Conservation (phyloP, 176 grass and related monocot species). For the Microstegium vimineum region DNA sequence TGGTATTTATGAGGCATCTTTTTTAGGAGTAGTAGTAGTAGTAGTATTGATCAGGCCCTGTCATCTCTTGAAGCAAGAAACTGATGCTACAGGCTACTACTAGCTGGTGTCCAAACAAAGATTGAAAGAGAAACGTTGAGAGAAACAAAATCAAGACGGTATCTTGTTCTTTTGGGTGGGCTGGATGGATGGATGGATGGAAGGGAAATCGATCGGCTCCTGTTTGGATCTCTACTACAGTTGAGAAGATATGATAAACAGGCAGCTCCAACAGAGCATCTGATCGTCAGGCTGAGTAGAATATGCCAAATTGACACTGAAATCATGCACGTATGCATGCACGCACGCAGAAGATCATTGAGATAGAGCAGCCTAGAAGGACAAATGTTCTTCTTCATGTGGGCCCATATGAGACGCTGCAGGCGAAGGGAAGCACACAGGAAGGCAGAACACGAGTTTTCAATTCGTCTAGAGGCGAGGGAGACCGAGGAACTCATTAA, state of each 20-base stretch:
- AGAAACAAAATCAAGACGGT: background rate
- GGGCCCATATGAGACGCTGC: background rate
- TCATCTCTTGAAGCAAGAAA: slow-evolving; percentile 8
- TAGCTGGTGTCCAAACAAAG: background rate
- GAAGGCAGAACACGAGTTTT: background rate
- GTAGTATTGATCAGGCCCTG: background rate
- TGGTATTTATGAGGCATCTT: background rate
- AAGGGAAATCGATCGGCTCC: background rate
- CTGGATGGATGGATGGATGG: background rate
- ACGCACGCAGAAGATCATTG: background rate
- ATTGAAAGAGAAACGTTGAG: background rate
- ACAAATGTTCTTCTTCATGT: slow-evolving; percentile 7
- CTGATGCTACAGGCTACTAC: slow-evolving; percentile 9
- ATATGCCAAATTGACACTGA: slow-evolving; percentile 19
- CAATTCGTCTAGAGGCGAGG: background rate
- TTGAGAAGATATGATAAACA: slow-evolving; percentile 15
- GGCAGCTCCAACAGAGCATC: background rate
- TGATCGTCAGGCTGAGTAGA: background rate
- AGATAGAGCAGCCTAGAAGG: background rate
- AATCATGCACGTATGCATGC: background rate
- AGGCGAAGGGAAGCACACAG: background rate
- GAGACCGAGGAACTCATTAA: too few species aligned
- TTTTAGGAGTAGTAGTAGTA: background rate
- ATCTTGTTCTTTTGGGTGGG: background rate
- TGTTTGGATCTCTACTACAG: background rate